These are phyloP conservation scores for Lipomyces starkeyi DNA, from an alignment of 805 yeast genomes.

Conservation along the genomic window DNA sequence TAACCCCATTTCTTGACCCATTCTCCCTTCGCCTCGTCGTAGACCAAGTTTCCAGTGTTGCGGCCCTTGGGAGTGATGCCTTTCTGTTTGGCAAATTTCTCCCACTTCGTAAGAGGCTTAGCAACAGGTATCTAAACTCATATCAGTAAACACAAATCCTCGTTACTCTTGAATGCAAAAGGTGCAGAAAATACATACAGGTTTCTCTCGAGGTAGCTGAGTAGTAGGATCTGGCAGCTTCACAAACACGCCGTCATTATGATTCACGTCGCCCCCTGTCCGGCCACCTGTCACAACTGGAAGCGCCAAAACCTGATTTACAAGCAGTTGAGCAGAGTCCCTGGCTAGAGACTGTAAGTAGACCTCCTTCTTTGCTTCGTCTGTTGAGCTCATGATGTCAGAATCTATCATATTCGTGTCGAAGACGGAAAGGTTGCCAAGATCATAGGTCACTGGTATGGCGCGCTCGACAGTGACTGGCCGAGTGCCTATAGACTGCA, in stretches of 20 bases:
- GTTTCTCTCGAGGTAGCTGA: slow-evolving; percentile 89
- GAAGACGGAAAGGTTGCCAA: slow-evolving; percentile 89
- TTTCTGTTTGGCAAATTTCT: slow-evolving; percentile 91
- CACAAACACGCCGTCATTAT: slow-evolving; percentile 72
- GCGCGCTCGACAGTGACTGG: slow-evolving; percentile 90
- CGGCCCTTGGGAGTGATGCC: slow-evolving; percentile 86
- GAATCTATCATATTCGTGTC: slow-evolving; percentile 86
- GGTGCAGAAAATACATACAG: slow-evolving; percentile 45
- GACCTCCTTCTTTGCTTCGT: slow-evolving; percentile 63
- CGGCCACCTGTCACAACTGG: slow-evolving; percentile 90
- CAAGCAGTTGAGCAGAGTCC: slow-evolving; percentile 89
- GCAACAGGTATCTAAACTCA: slow-evolving; percentile 70
- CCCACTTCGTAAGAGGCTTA: slow-evolving; percentile 95
- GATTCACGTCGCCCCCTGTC: slow-evolving; percentile 62
- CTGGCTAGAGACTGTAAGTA: slow-evolving; percentile 72
- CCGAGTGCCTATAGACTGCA: slow-evolving; percentile 41
- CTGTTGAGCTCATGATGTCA: slow-evolving; percentile 51
- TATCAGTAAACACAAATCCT: neutral
- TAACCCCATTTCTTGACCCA: slow-evolving; percentile 99
- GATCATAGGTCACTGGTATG: slow-evolving; percentile 85
- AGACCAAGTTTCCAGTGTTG: slow-evolving; percentile 86
- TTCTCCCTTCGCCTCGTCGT: slow-evolving; percentile 85
- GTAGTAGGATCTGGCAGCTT: slow-evolving; percentile 84
- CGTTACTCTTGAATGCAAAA: neutral
- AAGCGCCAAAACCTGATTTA: slow-evolving; percentile 86